A percentile compares a stretch with the other conserved stretches of the same genome.
phyloP scores from a whole-genome alignment of 805 yeast genomes.

The Kodamaea fukazawae region DNA sequence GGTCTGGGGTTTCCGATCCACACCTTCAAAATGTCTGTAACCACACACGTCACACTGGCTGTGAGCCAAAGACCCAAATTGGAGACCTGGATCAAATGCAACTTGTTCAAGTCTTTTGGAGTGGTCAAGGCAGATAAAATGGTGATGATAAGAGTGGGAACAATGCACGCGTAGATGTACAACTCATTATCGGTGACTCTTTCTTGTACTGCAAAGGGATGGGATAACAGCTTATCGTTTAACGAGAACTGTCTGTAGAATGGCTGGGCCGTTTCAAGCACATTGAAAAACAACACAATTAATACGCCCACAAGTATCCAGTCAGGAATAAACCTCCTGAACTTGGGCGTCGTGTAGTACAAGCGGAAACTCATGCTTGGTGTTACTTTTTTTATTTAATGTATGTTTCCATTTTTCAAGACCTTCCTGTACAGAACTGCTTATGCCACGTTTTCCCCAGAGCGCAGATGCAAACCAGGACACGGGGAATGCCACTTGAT shows the following conservation, averaged over 20 bases:
- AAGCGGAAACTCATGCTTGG: constrained; percentile 2
- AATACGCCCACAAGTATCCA: constrained; percentile 28
- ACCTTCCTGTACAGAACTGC: too few species aligned
- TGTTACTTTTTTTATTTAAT: too few species aligned
- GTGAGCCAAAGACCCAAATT: constrained; percentile 30
- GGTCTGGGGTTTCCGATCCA: constrained; percentile 45
- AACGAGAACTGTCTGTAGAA: constrained; percentile 35
- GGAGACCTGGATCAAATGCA: constrained; percentile 29
- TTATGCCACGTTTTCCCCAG: too few species aligned
- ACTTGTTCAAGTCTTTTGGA: constrained; percentile 12
- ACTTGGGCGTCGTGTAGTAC: constrained; percentile 15
- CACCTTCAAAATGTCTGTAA: constrained; percentile 38
- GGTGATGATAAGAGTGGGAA: constrained; percentile 25
- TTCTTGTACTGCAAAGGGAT: constrained; percentile 33
- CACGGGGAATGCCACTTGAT: too few species aligned
- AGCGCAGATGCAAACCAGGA: too few species aligned
- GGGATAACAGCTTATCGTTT: constrained; percentile 30
- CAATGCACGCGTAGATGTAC: constrained; percentile 24
- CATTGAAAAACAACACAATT: constrained; percentile 24
- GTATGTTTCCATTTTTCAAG: too few species aligned
- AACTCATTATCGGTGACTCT: constrained; percentile 32
- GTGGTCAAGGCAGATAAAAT: constrained; percentile 12
- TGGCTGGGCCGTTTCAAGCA: constrained; percentile 34
- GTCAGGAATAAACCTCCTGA: constrained; percentile 25
- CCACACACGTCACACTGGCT: constrained; percentile 26